Evolutionary conservation across 1,284 basidiomycete genomes (phyloP).

Genomic region (Rugosomyces carneus): DNA sequence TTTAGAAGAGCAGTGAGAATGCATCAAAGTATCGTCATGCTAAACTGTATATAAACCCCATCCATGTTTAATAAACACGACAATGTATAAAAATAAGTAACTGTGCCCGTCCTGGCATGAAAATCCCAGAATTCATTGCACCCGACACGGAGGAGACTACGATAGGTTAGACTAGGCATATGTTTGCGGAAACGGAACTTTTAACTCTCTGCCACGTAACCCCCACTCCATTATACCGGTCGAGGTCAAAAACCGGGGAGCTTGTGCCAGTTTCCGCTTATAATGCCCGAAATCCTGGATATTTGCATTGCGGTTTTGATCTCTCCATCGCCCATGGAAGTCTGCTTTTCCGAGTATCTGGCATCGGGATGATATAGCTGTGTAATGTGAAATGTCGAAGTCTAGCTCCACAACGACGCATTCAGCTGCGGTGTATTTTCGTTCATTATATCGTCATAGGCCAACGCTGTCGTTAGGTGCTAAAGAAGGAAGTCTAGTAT

Average conservation of each 20-base stretch:
- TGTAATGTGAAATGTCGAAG: not conserved
- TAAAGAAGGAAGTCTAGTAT: too few species aligned
- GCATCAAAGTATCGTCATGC: not conserved
- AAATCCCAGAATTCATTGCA: not conserved
- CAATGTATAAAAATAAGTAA: not conserved
- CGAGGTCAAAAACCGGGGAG: not conserved
- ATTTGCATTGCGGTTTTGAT: not conserved
- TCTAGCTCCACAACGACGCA: too few species aligned
- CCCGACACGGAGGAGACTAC: not conserved
- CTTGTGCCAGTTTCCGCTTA: not conserved
- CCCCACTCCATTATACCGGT: not conserved
- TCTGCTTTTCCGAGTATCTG: not conserved
- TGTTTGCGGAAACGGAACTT: not conserved
- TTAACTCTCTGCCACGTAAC: not conserved
- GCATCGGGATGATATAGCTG: not conserved
- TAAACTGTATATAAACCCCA: not conserved
- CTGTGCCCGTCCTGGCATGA: not conserved
- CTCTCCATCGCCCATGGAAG: not conserved
- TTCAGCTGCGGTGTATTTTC: too few species aligned
- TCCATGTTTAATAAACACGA: not conserved
- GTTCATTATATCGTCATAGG: not conserved
- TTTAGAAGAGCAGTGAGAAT: constrained; percentile 18
- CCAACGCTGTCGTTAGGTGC: too few species aligned
- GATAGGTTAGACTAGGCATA: not conserved
- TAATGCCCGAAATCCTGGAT: not conserved